Percentiles rank a stretch among this genome's conserved stretches.
Conservation (phyloP, 306 rosid species). For the Parietaria judaica region DNA sequence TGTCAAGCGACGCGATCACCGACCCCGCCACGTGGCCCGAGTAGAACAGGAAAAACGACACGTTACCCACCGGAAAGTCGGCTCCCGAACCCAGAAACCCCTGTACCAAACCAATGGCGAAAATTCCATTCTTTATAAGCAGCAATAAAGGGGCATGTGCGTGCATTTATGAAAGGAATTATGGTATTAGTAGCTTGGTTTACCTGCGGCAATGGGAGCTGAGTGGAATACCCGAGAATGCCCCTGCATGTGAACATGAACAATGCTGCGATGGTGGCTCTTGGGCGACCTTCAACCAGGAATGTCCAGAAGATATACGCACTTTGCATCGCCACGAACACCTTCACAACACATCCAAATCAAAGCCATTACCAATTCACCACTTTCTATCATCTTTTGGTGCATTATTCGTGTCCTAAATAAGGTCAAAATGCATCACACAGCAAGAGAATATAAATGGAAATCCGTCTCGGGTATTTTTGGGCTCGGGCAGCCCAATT, state of each 20-base stretch:
- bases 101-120: conserved; percentile 16
- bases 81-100: conserved; percentile 81
- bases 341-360: conserved; percentile 28
- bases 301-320: conserved; percentile 74
- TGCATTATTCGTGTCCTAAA: no score
- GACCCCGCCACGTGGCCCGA: conserved; percentile 94
- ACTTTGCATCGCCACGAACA: conserved; percentile 89
- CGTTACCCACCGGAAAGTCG: conserved; percentile 92
- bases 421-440: no score
- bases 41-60: conserved; percentile 74
- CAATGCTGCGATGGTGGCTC: conserved; percentile 66
- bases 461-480: no score
- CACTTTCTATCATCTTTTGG: no score
- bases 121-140: no score
- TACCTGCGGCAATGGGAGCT: conserved; percentile 92
- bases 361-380: no score
- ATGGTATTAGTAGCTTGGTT: background rate
- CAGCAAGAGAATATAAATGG: no score
- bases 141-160: no score
- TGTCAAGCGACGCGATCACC: conserved; percentile 80
- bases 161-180: background rate
- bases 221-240: conserved; percentile 81
- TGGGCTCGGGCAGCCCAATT: no score
- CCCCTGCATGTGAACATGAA: conserved; percentile 98
- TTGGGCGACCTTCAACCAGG: conserved; percentile 84